Evolutionary conservation across 371 early-diverging fungal species (phyloP).

Genomic region (Umbelopsis sp.): DNA sequence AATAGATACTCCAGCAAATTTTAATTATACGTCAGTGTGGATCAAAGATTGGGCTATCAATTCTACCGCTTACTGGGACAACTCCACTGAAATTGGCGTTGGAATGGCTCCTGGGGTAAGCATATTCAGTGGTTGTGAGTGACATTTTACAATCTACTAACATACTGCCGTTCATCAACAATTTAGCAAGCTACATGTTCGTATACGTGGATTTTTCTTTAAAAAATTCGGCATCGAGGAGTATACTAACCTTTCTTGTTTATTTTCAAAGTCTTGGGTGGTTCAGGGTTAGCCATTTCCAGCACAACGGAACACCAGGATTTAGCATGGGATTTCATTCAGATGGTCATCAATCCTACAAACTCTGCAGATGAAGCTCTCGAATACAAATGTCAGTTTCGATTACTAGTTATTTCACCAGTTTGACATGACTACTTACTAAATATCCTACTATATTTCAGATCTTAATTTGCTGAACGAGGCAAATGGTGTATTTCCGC

Average conservation of each 20-base stretch:
- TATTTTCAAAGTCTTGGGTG: constrained; percentile 9
- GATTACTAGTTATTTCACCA: too few species aligned
- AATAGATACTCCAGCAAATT: constrained; percentile 6
- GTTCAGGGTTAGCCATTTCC: constrained; percentile 18
- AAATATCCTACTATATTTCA: background rate
- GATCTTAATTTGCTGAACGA: constrained; percentile 9
- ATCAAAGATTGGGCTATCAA: constrained; percentile 13
- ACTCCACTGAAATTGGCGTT: constrained; percentile 18
- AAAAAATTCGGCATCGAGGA: too few species aligned
- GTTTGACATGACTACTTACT: too few species aligned
- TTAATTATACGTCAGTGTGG: constrained; percentile 6
- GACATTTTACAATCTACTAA: background rate
- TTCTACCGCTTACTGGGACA: background rate
- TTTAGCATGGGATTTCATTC: constrained; percentile 19
- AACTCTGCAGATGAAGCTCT: background rate
- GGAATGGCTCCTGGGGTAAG: constrained; percentile 20
- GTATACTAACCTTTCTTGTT: background rate
- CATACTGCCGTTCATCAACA: too few species aligned
- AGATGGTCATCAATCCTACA: constrained; percentile 5
- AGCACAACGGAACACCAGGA: constrained; percentile 8
- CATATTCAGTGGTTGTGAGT: background rate
- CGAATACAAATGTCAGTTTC: background rate
- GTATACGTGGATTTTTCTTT: background rate
- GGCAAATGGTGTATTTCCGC: constrained; percentile 13
- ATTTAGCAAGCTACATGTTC: constrained; percentile 2